Evolutionary conservation across 108 stramenopile genomes (phyloP).

Genomic region (Skeletonema potamos): DNA sequence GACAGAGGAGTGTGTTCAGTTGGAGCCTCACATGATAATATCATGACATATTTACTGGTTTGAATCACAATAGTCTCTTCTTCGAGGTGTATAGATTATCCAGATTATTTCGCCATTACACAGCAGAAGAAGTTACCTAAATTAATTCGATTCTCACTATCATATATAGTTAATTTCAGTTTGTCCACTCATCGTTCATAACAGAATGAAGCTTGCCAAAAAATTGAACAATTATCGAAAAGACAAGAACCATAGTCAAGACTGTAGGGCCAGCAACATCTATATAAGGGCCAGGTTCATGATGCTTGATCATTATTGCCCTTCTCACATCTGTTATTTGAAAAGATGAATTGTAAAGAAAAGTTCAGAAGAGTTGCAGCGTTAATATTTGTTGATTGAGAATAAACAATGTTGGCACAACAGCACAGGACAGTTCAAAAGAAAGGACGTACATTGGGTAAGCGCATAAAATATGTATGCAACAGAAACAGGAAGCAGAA

Average conservation of each 20-base stretch:
- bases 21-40: neutral
- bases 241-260: conserved; percentile 44
- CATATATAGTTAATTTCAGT: neutral
- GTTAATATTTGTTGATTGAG: no score
- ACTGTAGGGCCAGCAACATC: conserved; percentile 49
- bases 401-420: neutral
- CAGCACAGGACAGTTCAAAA: neutral
- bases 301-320: conserved; percentile 46
- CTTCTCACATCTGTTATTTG: conserved; percentile 26
- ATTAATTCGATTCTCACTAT: neutral
- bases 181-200: neutral
- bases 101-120: no score
- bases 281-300: conserved; percentile 58
- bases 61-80: neutral
- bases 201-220: conserved; percentile 37
- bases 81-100: neutral
- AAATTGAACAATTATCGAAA: conserved; percentile 50
- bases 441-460: conserved; percentile 43
- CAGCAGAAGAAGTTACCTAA: neutral
- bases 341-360: neutral
- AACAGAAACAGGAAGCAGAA: conserved; percentile 56
- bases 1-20: neutral
- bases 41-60: neutral
- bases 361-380: neutral
- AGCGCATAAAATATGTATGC: conserved; percentile 56